These are phyloP conservation scores for Colletotrichum liriopes DNA, from an alignment of 2,329 filamentous ascomycete genomes.

Conservation along the genomic window DNA sequence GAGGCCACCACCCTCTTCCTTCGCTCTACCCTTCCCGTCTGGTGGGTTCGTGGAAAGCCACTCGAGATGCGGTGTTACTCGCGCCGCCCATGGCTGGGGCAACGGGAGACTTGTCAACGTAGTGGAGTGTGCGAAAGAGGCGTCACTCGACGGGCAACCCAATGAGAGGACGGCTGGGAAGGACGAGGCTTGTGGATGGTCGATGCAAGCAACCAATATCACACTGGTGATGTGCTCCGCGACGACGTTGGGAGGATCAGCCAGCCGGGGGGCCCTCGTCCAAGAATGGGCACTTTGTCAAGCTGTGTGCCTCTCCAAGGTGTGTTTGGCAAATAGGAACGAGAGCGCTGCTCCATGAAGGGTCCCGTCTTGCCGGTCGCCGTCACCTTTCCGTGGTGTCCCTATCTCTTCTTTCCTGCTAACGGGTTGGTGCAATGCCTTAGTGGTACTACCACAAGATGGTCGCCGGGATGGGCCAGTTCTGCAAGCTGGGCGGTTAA, in stretches of 20 bases:
- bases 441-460: conserved; percentile 36
- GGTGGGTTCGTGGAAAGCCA: conserved; percentile 30
- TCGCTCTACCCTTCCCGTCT: not conserved
- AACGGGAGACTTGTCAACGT: conserved; percentile 31
- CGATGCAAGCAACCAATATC: conserved; percentile 42
- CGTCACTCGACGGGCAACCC: conserved; percentile 36
- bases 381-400: conserved; percentile 24
- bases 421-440: conserved; percentile 26
- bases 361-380: conserved; percentile 14
- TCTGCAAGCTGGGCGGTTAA: conserved; percentile 43
- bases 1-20: conserved; percentile 18
- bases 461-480: conserved; percentile 39
- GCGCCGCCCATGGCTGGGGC: conserved; percentile 38
- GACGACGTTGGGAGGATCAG: conserved; percentile 33
- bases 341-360: conserved; percentile 3
- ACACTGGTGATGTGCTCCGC: conserved; percentile 41
- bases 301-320: conserved; percentile 19
- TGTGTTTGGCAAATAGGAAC: conserved; percentile 37
- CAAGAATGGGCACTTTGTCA: conserved; percentile 20
- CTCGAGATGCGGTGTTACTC: conserved; percentile 39
- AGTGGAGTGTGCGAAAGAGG: conserved; percentile 36
- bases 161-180: conserved; percentile 35
- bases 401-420: conserved; percentile 27
- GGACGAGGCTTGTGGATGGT: conserved; percentile 40
- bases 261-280: conserved; percentile 33